Evolutionary conservation across 805 yeast genomes (phyloP).

Genomic region (Nakazawaea ishiwadae): DNA sequence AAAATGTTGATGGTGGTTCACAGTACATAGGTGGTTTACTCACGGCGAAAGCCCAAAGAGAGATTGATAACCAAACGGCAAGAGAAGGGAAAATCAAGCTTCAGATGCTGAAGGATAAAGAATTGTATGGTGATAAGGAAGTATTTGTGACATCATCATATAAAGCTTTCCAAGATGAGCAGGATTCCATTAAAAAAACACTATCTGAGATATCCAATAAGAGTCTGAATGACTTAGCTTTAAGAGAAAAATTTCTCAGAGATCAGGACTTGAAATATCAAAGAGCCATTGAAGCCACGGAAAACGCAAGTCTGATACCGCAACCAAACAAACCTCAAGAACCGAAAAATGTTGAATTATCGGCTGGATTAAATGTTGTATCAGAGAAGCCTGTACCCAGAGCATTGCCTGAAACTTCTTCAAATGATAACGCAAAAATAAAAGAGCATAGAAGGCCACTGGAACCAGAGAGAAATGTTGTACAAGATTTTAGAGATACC

Average conservation of each 20-base stretch:
- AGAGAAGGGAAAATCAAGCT: constrained; percentile 31
- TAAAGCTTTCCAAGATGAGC: constrained; percentile 30
- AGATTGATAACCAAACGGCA: constrained; percentile 37
- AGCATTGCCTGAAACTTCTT: neutral
- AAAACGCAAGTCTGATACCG: neutral
- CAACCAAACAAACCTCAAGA: constrained; percentile 15
- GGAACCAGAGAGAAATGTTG: no score
- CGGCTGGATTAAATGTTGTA: constrained; percentile 1
- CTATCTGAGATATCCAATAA: neutral
- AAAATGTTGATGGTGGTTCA: constrained; percentile 15
- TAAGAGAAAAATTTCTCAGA: neutral
- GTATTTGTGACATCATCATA: constrained; percentile 47
- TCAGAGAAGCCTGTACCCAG: neutral
- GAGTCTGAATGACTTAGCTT: no score
- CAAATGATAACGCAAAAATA: no score
- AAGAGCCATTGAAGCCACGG: neutral
- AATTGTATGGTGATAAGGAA: constrained; percentile 32
- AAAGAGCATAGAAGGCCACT: no score
- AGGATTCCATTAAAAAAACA: neutral
- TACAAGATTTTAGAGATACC: neutral
- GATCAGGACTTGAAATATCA: neutral
- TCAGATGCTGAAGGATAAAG: constrained; percentile 36
- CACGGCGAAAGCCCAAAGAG: constrained; percentile 39
- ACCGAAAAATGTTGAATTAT: neutral
- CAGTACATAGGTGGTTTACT: constrained; percentile 37